Evolutionary conservation across 306 rosid species (phyloP), one percentile per base, ranked within the genome.

Genomic region (Rosa lucieae): DNA sequence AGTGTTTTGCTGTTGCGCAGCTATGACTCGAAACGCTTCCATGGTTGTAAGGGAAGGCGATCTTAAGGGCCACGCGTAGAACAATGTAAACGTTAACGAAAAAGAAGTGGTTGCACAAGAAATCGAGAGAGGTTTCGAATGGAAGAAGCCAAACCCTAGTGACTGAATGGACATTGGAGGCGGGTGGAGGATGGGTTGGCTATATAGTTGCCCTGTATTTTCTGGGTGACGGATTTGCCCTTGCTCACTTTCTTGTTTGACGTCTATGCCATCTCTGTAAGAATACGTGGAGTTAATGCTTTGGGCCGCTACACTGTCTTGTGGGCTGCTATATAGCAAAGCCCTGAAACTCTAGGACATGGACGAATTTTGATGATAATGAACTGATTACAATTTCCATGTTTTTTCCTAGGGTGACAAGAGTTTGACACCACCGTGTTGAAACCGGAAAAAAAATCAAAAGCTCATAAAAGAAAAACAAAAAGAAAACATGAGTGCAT

Each of bases 1-100:
- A 26, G 72, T 23, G 17, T 21, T 49, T 89, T 81, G 74, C 72
- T 89, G 47, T 92, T 12, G 93, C 92, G 92, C 88, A 62, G 89
- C 90, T 81, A 90, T 93, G 98, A 89, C 98, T 93, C 97, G 79
- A 94, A 75, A 89, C 90, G 94, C 96, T 94, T 92, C 86, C 98
- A 90, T 80, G 42, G 82, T 21, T 72, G 6, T 17, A 9, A 12
- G 59, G 92, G 91, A 92, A 93, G 97, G 97, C 98, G 92, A 93
- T 89, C 98, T 91, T 90, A 91, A 90, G 98, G 95, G 98, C 93
- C 37, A 83, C 88, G 94, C 98, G 82, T 80, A 18, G 32, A 46
- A 37, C 15, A 61, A 8, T 4, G 12, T 2, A 58, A 8, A 47
- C 0, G 10, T 32, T 32, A 2, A 32, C 37, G 0, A 9, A 8